Percentiles rank a stretch among this genome's conserved stretches.
These are phyloP conservation scores for Kluyveromyces wickerhamii DNA, from an alignment of 805 yeast genomes.

Conservation along the genomic window DNA sequence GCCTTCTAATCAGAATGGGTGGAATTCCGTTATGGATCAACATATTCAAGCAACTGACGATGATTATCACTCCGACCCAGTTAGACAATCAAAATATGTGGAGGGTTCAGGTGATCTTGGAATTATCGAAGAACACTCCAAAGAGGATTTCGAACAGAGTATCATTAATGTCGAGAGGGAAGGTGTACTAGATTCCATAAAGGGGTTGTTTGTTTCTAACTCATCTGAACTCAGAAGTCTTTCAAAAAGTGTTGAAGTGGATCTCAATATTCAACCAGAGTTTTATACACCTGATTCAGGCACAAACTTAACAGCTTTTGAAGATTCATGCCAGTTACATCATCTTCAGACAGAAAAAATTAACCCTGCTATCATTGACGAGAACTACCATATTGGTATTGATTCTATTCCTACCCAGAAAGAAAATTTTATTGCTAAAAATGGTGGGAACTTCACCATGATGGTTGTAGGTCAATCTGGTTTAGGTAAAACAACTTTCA, in stretches of 20 bases:
- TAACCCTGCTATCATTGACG: background rate
- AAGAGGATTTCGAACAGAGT: background rate
- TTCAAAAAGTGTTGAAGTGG: background rate
- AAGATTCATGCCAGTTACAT: no score
- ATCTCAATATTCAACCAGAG: background rate
- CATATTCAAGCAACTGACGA: background rate
- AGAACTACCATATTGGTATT: constrained; percentile 19
- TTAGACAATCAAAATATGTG: background rate
- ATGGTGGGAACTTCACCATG: constrained; percentile 70
- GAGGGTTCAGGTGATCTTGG: background rate
- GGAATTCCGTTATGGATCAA: background rate
- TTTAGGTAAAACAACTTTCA: constrained; percentile 72
- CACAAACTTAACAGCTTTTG: background rate
- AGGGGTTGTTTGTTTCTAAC: background rate
- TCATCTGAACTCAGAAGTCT: background rate
- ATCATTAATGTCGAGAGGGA: background rate
- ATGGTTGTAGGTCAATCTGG: constrained; percentile 87
- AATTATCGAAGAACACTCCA: background rate
- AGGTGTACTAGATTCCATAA: constrained; percentile 1
- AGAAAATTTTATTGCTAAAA: constrained; percentile 31
- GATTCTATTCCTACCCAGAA: constrained; percentile 24
- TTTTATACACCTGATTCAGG: background rate
- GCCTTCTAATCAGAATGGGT: background rate
- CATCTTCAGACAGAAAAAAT: no score
- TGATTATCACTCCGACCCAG: background rate